A percentile compares a stretch with the other conserved stretches of the same genome.
Conservation (phyloP, 306 rosid species). For the Gillenia trifoliata region DNA sequence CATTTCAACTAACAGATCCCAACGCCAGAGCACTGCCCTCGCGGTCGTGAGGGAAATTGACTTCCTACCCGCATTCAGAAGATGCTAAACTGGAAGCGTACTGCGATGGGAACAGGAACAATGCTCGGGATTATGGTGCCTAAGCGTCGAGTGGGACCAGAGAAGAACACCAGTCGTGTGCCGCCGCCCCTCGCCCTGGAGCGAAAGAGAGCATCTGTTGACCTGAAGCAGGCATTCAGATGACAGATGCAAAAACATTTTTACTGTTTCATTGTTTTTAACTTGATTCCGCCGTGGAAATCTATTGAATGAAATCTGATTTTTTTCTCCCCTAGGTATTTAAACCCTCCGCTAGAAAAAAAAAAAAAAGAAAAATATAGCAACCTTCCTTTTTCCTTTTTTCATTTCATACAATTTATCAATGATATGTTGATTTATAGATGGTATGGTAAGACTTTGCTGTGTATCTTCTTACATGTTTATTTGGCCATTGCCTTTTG, state of each 20-base stretch:
- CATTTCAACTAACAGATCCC: constrained; percentile 61
- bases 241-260: constrained; percentile 16
- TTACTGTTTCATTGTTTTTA: constrained; percentile 22
- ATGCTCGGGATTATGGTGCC: constrained; percentile 58
- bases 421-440: constrained; percentile 5
- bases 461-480: neutral
- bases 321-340: constrained; percentile 2
- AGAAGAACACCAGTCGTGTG: constrained; percentile 68
- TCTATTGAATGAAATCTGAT: constrained; percentile 18
- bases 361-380: neutral
- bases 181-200: constrained; percentile 48
- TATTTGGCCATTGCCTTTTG: neutral
- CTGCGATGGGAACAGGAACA: constrained; percentile 54
- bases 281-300: constrained; percentile 16
- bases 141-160: constrained; percentile 45
- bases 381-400: neutral
- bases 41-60: constrained; percentile 57
- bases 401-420: neutral
- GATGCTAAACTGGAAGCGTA: constrained; percentile 60
- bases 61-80: constrained; percentile 59
- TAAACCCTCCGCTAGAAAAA: neutral
- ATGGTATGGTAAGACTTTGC: neutral
- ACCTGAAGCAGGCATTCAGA: constrained; percentile 30
- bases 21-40: constrained; percentile 57
- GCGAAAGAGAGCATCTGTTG: constrained; percentile 49